These are phyloP conservation scores for Phytophthora ohioensis DNA, from an alignment of 352 stramenopile genomes.

Conservation along the genomic window DNA sequence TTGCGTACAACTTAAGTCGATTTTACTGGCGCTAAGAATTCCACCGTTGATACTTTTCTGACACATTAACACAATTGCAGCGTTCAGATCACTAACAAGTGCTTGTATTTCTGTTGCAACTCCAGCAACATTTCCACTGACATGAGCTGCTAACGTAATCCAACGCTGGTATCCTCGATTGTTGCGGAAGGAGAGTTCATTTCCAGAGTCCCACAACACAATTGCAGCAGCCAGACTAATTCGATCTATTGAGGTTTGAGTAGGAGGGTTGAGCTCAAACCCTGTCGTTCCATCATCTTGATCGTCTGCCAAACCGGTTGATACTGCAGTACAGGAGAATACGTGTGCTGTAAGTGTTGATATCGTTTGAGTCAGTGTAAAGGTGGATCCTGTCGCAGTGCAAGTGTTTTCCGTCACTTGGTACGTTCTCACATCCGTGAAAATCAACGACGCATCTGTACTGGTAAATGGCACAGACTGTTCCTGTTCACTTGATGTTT, in stretches of 20 bases:
- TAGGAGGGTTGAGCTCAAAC: constrained; percentile 55
- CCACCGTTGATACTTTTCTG: constrained; percentile 32
- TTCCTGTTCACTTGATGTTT: constrained; percentile 43
- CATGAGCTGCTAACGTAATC: constrained; percentile 35
- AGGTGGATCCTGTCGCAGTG: constrained; percentile 24
- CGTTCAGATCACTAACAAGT: constrained; percentile 49
- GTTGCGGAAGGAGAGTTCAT: constrained; percentile 57
- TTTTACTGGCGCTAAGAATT: constrained; percentile 62
- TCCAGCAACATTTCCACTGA: background rate
- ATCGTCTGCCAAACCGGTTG: constrained; percentile 59
- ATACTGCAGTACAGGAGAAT: constrained; percentile 58
- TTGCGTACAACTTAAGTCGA: constrained; percentile 36
- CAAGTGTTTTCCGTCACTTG: constrained; percentile 48
- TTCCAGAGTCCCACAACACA: constrained; percentile 54
- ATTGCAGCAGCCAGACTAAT: constrained; percentile 48
- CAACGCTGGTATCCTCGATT: constrained; percentile 58
- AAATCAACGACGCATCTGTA: constrained; percentile 48
- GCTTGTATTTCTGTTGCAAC: constrained; percentile 11
- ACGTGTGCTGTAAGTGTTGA: constrained; percentile 43
- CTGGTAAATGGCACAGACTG: constrained; percentile 24
- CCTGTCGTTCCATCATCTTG: constrained; percentile 47
- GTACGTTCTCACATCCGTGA: constrained; percentile 47
- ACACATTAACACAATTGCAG: constrained; percentile 32
- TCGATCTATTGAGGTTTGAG: constrained; percentile 19
- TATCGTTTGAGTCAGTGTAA: constrained; percentile 39